These are phyloP conservation scores for Calcarisporium arbuscula DNA, from an alignment of 2,329 filamentous ascomycete genomes.

Conservation along the genomic window DNA sequence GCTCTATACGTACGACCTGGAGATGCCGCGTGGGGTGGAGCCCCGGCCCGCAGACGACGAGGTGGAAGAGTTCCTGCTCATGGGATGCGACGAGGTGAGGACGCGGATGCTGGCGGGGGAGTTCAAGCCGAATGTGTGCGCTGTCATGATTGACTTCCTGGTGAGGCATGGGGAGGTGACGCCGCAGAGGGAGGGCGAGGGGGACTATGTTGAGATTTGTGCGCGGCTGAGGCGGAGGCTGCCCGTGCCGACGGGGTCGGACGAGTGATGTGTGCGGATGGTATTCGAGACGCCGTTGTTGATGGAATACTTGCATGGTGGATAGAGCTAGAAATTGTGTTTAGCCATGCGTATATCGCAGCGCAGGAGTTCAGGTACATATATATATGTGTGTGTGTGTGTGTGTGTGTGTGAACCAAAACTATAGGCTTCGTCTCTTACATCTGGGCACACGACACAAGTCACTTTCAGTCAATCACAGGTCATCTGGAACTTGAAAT, in stretches of 20 bases:
- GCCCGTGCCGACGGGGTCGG: constrained; percentile 29
- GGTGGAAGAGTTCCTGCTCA: constrained; percentile 68
- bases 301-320: too few species aligned
- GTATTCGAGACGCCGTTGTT: constrained; percentile 1
- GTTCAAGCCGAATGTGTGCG: constrained; percentile 80
- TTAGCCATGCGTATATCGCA: too few species aligned
- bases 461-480: too few species aligned
- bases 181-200: constrained; percentile 64
- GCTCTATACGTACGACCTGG: constrained; percentile 69
- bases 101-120: constrained; percentile 56
- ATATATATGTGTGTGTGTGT: background rate
- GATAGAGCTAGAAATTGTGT: too few species aligned
- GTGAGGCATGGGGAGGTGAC: constrained; percentile 70
- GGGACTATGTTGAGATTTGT: constrained; percentile 63
- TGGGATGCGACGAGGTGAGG: constrained; percentile 54
- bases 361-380: background rate
- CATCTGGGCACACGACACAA: too few species aligned
- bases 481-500: too few species aligned
- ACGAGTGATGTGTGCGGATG: constrained; percentile 6
- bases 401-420: too few species aligned
- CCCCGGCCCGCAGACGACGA: constrained; percentile 70
- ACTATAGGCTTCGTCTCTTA: too few species aligned
- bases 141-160: constrained; percentile 77
- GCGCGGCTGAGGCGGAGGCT: constrained; percentile 36
- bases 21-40: constrained; percentile 46